A percentile compares a stretch with the other conserved stretches of the same genome.
Conservation (phyloP, 805 yeast species). For the Metschnikowia matae region DNA sequence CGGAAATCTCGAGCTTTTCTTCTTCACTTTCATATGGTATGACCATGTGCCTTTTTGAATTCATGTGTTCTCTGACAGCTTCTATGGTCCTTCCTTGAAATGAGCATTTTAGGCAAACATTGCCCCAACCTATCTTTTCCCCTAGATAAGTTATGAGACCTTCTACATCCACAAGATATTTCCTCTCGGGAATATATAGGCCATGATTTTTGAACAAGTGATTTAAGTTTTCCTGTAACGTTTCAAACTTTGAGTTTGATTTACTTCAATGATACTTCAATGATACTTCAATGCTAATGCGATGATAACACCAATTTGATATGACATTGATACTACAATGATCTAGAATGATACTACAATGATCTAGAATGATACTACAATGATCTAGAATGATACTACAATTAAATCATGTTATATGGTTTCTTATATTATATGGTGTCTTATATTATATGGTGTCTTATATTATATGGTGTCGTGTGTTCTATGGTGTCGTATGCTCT, state of each 20-base stretch:
- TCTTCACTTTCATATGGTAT: conserved; percentile 82
- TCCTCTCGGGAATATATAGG: conserved; percentile 78
- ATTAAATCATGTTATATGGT: no score
- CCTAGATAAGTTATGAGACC: conserved; percentile 77
- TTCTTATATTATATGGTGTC: no score
- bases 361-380: no score
- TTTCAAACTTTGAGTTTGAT: conserved; percentile 27
- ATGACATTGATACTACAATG: no score
- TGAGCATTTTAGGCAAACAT: conserved; percentile 75
- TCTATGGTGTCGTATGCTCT: no score
- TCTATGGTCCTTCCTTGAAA: conserved; percentile 83
- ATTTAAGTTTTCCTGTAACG: conserved; percentile 43
- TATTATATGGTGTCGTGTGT: no score
- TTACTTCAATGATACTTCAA: no score
- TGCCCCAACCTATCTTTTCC: conserved; percentile 78
- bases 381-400: no score
- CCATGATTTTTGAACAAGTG: conserved; percentile 86
- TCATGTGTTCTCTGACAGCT: conserved; percentile 86
- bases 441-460: no score
- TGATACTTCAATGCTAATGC: no score
- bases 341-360: no score
- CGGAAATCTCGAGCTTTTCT: conserved; percentile 70
- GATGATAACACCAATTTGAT: no score
- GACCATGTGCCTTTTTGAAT: conserved; percentile 78
- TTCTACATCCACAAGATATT: conserved; percentile 58